These are phyloP conservation scores for Echinochloa phyllopogon DNA, from an alignment of 176 grass and related monocot species.

Conservation along the genomic window DNA sequence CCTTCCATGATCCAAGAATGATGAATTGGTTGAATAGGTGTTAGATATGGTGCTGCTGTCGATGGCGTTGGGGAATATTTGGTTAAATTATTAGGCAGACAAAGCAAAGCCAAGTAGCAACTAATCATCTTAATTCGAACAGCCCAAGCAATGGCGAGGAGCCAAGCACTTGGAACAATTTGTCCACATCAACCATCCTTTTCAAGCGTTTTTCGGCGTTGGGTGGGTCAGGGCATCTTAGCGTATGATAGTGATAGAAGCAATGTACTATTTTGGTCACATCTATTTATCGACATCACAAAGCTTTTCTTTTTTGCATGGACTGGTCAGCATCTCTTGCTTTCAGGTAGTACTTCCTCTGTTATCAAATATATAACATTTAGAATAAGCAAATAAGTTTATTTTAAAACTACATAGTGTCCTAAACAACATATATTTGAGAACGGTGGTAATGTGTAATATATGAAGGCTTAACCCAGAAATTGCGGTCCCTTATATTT, in stretches of 20 bases:
- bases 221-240: neutral
- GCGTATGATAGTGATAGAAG: neutral
- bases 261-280: neutral
- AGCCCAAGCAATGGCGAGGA: slow-evolving; percentile 14
- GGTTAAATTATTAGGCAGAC: slow-evolving; percentile 24
- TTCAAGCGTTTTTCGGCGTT: neutral
- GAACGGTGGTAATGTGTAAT: no score
- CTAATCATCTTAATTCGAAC: neutral
- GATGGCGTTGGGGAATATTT: slow-evolving; percentile 38
- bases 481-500: neutral
- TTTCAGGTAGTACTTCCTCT: neutral
- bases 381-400: no score
- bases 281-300: neutral
- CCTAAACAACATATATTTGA: no score
- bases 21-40: neutral
- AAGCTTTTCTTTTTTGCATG: neutral
- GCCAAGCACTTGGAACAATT: slow-evolving; percentile 26
- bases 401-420: no score
- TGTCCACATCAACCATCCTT: slow-evolving; percentile 35
- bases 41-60: slow-evolving; percentile 26
- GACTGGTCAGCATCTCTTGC: neutral
- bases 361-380: no score
- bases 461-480: neutral
- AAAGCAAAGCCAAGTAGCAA: slow-evolving; percentile 35
- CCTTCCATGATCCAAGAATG: slow-evolving; percentile 2